A percentile compares a stretch with the other conserved stretches of the same genome.
These are phyloP conservation scores for Exophiala oligosperma DNA, from an alignment of 2,329 filamentous ascomycete species.

Conservation along the genomic window DNA sequence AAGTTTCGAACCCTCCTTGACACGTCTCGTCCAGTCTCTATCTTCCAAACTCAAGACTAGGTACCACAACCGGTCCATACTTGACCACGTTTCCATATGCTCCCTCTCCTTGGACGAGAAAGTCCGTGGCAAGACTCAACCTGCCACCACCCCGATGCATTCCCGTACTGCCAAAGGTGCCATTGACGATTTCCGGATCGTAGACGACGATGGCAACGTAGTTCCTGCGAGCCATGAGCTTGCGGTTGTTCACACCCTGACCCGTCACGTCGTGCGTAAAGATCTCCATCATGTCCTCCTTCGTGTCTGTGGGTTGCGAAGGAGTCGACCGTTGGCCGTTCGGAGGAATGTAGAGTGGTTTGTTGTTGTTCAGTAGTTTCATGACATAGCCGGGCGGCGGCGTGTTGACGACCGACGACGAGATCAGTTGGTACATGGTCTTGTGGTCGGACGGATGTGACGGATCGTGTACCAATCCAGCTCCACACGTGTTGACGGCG, in stretches of 20 bases:
- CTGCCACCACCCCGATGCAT: slow-evolving; percentile 50
- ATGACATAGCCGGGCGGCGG: slow-evolving; percentile 83
- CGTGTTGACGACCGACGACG: slow-evolving; percentile 86
- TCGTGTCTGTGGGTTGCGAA: slow-evolving; percentile 76
- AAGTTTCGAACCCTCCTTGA: neutral
- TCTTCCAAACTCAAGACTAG: slow-evolving; percentile 74
- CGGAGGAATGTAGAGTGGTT: slow-evolving; percentile 82
- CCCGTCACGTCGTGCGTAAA: slow-evolving; percentile 93
- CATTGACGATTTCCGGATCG: slow-evolving; percentile 74
- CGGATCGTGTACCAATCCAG: slow-evolving; percentile 91
- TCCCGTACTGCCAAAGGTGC: slow-evolving; percentile 42
- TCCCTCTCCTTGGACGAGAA: slow-evolving; percentile 72
- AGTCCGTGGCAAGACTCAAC: slow-evolving; percentile 89
- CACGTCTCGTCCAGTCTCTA: slow-evolving; percentile 36
- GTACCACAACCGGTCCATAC: slow-evolving; percentile 94
- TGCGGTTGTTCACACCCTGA: slow-evolving; percentile 77
- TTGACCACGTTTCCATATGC: slow-evolving; percentile 72
- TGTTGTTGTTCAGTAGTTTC: slow-evolving; percentile 84
- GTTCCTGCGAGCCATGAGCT: slow-evolving; percentile 89
- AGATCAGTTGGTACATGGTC: slow-evolving; percentile 98
- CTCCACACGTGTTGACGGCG: slow-evolving; percentile 83
- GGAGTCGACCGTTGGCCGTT: slow-evolving; percentile 76
- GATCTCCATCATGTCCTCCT: slow-evolving; percentile 99
- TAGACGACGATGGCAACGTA: slow-evolving; percentile 94
- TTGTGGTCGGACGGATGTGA: slow-evolving; percentile 91